Conservation (phyloP, 2,329 filamentous ascomycete species). For the Laburnicola sp. region DNA sequence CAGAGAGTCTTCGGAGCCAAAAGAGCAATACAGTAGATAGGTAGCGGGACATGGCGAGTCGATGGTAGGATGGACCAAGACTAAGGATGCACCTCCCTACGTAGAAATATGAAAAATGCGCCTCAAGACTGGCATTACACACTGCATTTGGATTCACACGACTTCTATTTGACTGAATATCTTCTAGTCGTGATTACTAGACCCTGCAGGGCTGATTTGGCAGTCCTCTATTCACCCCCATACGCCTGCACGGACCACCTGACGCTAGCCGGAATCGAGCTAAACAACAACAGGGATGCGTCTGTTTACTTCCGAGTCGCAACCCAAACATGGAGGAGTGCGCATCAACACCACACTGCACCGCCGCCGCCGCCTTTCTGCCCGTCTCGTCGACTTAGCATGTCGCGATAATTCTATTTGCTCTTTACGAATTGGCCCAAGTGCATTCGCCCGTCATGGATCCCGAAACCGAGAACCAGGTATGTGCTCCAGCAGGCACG, state of each 20-base stretch:
- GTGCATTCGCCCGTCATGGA: conserved; percentile 25
- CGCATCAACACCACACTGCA: conserved; percentile 17
- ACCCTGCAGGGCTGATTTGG: too few species aligned
- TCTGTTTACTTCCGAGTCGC: conserved; percentile 16
- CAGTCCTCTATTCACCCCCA: too few species aligned
- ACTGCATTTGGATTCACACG: too few species aligned
- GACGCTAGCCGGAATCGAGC: not conserved
- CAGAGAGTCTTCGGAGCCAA: too few species aligned
- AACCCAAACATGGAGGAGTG: conserved; percentile 14
- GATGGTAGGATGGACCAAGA: too few species aligned
- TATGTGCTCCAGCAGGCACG: conserved; percentile 15
- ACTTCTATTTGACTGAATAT: too few species aligned
- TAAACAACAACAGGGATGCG: conserved; percentile 14
- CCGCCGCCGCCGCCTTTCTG: conserved; percentile 16
- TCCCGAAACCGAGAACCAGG: conserved; percentile 34
- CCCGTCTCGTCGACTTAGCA: conserved; percentile 21
- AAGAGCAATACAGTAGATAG: too few species aligned
- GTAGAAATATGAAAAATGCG: too few species aligned
- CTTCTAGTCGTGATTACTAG: too few species aligned
- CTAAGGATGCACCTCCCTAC: too few species aligned
- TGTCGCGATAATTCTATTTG: conserved; percentile 28
- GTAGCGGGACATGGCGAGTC: too few species aligned
- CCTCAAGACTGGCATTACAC: too few species aligned
- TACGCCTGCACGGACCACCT: not conserved
- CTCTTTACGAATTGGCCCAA: conserved; percentile 14